Evolutionary conservation across 192 early-diverging fungal species (phyloP), one percentile per base, ranked within the genome.

Genomic region (Coemansia sp.): DNA sequence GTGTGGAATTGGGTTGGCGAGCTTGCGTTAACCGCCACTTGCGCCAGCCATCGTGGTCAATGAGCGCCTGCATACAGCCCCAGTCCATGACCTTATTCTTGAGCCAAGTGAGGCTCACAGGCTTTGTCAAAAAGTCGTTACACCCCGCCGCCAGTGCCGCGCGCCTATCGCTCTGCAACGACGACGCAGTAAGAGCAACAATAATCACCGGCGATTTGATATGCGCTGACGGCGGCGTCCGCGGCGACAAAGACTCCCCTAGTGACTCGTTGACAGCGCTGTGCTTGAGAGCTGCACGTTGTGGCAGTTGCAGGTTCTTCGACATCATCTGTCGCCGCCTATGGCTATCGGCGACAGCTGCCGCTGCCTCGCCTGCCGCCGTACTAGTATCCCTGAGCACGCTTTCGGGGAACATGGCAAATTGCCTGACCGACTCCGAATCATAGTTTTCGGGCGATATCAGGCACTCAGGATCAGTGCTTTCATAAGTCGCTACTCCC

Each of bases 61-160:
- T 95, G 27, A 96, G 78, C 1, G 93, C 92, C 68, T 96, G 95
- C 91, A 96, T 96, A 71, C 91, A 91, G 1, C 94, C 95, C 95
- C 95, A 96, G 74, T 96, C 95, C 29, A 92, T 86, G 67, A 96
- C 93, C 82, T 95, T 95, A 49, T 89, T 87, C 76, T 90, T 90
- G 27, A 96, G 82, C 95, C 95, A 96, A 18, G 86, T 85, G 10
- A 94, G 74, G 71, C 89, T 90, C 15, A 95, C 89, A 0, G 95
- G 95, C 71, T 96, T 96, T 22, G 92, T 96, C 70, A 96, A 73
- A 77, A 93, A 96, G 78, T 96, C 95, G 68, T 96, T 95, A 70
- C 95, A 96, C 0, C 95, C 95, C 6, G 93, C 95, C 33, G 89
- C 82, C 33, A 95, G 75, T 4, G 95, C 95, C 16, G 89, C 91